phyloP scores from a whole-genome alignment of 352 stramenopile genomes.

The Phytophthora sp. region DNA sequence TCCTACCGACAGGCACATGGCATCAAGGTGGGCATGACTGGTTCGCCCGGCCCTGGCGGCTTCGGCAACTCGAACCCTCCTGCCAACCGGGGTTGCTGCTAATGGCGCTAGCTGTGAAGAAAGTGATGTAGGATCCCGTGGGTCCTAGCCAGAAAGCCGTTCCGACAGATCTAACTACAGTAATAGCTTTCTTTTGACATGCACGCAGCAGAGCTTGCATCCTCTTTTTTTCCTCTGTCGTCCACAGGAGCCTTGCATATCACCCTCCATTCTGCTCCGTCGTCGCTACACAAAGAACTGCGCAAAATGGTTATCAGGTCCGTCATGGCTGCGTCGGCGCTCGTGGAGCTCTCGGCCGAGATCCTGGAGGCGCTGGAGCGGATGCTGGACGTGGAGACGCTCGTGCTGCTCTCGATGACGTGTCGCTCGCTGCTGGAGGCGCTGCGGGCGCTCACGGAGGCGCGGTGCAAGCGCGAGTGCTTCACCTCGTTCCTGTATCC shows the following conservation, averaged over 20 bases:
- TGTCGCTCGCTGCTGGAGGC: constrained; percentile 12
- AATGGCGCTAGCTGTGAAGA: constrained; percentile 31
- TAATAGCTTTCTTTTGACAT: constrained; percentile 14
- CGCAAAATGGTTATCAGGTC: constrained; percentile 17
- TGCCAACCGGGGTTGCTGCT: constrained; percentile 81
- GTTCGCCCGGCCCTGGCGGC: constrained; percentile 72
- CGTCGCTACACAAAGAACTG: no score
- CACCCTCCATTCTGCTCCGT: no score
- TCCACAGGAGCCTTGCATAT: no score
- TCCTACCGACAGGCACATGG: constrained; percentile 85
- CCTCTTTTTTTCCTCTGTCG: no score
- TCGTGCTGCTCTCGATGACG: constrained; percentile 49
- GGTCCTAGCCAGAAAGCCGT: constrained; percentile 5
- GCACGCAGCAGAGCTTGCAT: no score
- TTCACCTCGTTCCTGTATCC: constrained; percentile 61
- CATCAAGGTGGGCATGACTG: constrained; percentile 91
- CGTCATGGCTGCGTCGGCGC: not conserved
- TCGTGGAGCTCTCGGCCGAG: constrained; percentile 47
- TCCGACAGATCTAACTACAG: constrained; percentile 20
- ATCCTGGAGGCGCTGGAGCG: constrained; percentile 40
- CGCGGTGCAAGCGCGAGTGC: constrained; percentile 70
- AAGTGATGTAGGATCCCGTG: constrained; percentile 9
- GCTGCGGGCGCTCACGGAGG: constrained; percentile 22
- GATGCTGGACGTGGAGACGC: constrained; percentile 40
- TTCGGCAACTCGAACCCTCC: constrained; percentile 82